A percentile compares a stretch with the other conserved stretches of the same genome.
phyloP scores from a whole-genome alignment of 2,329 filamentous ascomycete species.

The Canariomyces notabilis region DNA sequence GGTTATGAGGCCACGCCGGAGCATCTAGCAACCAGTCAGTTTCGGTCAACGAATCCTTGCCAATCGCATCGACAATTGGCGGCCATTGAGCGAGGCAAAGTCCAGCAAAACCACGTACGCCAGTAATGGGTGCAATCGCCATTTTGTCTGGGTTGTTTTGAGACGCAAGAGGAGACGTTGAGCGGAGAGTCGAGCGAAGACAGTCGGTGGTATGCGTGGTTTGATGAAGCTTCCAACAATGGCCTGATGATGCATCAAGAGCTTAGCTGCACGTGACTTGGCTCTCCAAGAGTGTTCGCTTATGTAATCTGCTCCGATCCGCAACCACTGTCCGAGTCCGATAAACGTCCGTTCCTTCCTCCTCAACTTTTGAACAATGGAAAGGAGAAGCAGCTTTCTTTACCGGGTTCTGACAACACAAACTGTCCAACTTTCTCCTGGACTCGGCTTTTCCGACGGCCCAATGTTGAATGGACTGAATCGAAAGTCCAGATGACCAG shows the following conservation, averaged over 20 bases:
- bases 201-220: conserved; percentile 18
- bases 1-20: conserved; percentile 53
- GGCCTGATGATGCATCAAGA: conserved; percentile 14
- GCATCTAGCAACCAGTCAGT: conserved; percentile 47
- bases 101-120: conserved; percentile 42
- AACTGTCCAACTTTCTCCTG: no score
- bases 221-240: conserved; percentile 21
- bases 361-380: no score
- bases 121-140: conserved; percentile 54
- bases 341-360: no score
- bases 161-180: conserved; percentile 10
- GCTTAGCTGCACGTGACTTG: conserved; percentile 21
- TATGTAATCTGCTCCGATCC: conserved; percentile 6
- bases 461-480: no score
- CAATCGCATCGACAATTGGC: conserved; percentile 12
- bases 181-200: conserved; percentile 17
- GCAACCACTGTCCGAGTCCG: no score
- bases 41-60: conserved; percentile 13
- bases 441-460: no score
- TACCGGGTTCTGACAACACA: no score
- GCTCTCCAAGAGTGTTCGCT: not conserved
- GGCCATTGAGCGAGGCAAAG: conserved; percentile 12
- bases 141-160: conserved; percentile 30
- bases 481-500: no score
- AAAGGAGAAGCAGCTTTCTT: no score